These are phyloP conservation scores for Macrophomina pseudophaseolina DNA, from an alignment of 2,329 filamentous ascomycete species.

Conservation along the genomic window DNA sequence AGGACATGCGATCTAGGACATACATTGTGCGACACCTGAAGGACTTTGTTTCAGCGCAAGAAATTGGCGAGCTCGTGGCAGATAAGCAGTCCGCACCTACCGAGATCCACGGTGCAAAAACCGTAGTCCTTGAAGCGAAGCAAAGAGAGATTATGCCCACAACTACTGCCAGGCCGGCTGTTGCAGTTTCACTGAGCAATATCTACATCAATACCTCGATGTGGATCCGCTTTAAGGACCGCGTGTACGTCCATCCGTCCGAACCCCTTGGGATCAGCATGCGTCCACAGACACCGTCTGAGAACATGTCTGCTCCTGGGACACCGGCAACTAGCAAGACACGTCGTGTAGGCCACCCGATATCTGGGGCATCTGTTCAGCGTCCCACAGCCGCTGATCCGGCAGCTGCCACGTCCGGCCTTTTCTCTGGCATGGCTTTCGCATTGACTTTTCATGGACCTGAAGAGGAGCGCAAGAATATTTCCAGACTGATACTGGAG, in stretches of 20 bases:
- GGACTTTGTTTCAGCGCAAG: constrained; percentile 34
- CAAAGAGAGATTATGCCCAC: constrained; percentile 44
- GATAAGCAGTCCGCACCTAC: constrained; percentile 43
- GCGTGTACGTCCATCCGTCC: constrained; percentile 39
- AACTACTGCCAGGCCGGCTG: constrained; percentile 30
- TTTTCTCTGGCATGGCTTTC: constrained; percentile 86
- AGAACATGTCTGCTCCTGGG: constrained; percentile 33
- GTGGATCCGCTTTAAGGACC: constrained; percentile 48
- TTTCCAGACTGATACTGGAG: constrained; percentile 68
- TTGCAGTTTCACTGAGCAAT: constrained; percentile 47
- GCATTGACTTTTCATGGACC: constrained; percentile 73
- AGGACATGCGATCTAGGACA: constrained; percentile 50
- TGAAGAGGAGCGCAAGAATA: constrained; percentile 58
- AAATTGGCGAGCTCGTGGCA: constrained; percentile 26
- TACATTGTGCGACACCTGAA: constrained; percentile 53
- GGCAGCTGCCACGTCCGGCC: constrained; percentile 37
- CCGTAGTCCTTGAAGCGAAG: constrained; percentile 48
- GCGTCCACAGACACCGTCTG: constrained; percentile 26
- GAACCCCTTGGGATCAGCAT: neutral
- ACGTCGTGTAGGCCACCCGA: constrained; percentile 35
- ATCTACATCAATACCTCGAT: constrained; percentile 53
- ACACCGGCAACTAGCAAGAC: constrained; percentile 55
- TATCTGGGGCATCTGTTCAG: constrained; percentile 30
- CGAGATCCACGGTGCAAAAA: constrained; percentile 49
- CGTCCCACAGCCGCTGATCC: constrained; percentile 39